Conservation (phyloP, 306 rosid species). For the Vicia faba region DNA sequence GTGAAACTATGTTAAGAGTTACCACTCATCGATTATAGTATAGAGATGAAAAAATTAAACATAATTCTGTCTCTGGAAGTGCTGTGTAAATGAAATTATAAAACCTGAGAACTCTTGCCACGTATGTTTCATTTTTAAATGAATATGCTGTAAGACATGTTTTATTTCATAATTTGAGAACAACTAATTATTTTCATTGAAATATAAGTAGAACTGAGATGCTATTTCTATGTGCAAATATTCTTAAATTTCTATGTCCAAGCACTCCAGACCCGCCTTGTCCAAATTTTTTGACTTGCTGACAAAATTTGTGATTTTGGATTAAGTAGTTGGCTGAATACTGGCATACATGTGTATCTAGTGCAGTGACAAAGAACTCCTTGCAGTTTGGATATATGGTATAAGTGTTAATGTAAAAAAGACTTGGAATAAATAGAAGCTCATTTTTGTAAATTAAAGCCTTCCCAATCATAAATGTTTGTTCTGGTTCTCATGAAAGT, state of each 20-base stretch:
- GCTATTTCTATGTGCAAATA: neutral
- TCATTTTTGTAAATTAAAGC: conserved; percentile 23
- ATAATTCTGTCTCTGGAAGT: conserved; percentile 2
- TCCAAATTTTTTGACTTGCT: conserved; percentile 16
- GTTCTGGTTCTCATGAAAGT: conserved; percentile 27
- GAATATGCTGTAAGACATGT: neutral
- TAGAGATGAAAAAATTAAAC: conserved; percentile 5
- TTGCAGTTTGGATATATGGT: conserved; percentile 17
- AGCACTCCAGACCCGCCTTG: conserved; percentile 19
- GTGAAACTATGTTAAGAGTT: conserved; percentile 5
- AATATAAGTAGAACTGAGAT: conserved; percentile 7
- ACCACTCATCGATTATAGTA: neutral
- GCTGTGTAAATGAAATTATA: conserved; percentile 4
- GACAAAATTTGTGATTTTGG: conserved; percentile 9
- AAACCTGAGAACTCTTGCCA: neutral
- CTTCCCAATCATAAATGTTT: neutral
- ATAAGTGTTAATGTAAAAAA: neutral
- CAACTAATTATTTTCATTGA: neutral
- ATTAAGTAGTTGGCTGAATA: conserved; percentile 1
- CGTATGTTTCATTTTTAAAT: neutral
- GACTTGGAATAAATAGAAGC: neutral
- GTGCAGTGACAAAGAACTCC: neutral
- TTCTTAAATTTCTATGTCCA: conserved; percentile 20
- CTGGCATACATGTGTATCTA: conserved; percentile 6
- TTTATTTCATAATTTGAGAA: conserved; percentile 16